Evolutionary conservation across 2,329 filamentous ascomycete genomes (phyloP), one percentile per base, ranked within the genome.

Genomic region (Cladosporium sphaerospermum): DNA sequence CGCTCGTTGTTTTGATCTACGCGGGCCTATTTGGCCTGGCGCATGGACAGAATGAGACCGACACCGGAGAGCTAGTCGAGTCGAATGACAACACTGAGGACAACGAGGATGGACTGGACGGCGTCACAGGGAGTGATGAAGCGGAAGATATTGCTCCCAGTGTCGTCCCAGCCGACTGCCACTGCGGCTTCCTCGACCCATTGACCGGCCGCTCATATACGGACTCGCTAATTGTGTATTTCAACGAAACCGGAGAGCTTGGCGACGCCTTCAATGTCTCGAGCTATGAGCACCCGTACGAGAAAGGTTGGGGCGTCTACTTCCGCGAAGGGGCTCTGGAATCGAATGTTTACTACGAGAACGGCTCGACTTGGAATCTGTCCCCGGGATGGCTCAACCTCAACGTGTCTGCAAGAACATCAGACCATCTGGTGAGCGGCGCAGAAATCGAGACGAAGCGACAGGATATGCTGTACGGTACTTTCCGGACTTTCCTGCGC

Each of bases 181-280:
- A 67, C 23, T 78, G 75, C 57, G 75, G 75, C 10, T 78, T 73
- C 54, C 69, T 70, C 53, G 74, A 78, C 56, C 54, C 60, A 1
- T 54, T 59, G 7, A 70, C 69, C 2, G 59, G 66, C 8, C 58
- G 67, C 14, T 57, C 75, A 9, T 77, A 71, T 56, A 78, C 75
- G 0, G 75, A 78, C 42, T 71, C 71, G 7, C 67, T 75, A 23
- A 74, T 78, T 45, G 64, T 73, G 4, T 78, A 77, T 62, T 78
- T 78, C 68, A 78, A 78, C 58, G 75, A 78, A 55, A 74, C 74
- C 2, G 59, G 59, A 7, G 62, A 50, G 13, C 52, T 72, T 10
- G 50, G 59, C 3, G 54, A 66, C 6, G 64, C 70, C 13, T 73
- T 77, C 52, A 47, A 70, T 7, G 61, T 69, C 6, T 67, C 74